Evolutionary conservation across 441 rosid species (phyloP).

Genomic region (Bocquillonia castaneifolia): DNA sequence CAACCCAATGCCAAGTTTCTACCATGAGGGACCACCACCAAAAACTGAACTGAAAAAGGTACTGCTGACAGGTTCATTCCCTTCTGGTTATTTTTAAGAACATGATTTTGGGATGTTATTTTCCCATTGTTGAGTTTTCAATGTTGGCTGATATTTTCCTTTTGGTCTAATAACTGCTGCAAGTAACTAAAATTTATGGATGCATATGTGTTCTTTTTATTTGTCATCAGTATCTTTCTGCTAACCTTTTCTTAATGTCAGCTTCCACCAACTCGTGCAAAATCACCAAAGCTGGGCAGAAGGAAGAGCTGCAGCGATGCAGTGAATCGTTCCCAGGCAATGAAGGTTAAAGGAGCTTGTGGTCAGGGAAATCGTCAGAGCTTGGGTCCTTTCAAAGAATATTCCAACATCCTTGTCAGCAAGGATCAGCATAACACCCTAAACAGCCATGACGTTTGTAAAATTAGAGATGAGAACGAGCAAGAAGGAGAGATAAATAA

Average conservation of each 20-base stretch:
- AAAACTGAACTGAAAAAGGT: conserved; percentile 91
- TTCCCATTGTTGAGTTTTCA: not conserved
- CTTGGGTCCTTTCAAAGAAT: conserved; percentile 34
- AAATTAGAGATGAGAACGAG: conserved; percentile 20
- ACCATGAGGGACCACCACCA: conserved; percentile 87
- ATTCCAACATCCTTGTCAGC: conserved; percentile 14
- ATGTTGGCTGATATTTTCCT: not conserved
- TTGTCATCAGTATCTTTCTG: conserved; percentile 9
- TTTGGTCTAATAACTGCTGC: not conserved
- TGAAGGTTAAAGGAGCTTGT: conserved; percentile 35
- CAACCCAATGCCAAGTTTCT: conserved; percentile 92
- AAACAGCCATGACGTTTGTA: conserved; percentile 22
- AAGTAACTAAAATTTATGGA: not conserved
- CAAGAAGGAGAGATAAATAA: conserved; percentile 27
- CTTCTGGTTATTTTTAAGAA: conserved; percentile 1
- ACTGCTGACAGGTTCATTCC: conserved; percentile 11
- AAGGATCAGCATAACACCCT: conserved; percentile 20
- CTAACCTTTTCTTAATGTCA: conserved; percentile 31
- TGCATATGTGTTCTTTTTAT: not conserved
- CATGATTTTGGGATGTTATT: conserved; percentile 1
- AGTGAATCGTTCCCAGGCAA: conserved; percentile 34
- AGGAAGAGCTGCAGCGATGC: conserved; percentile 58
- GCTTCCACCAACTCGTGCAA: conserved; percentile 94
- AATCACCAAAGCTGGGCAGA: conserved; percentile 85
- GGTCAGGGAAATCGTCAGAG: conserved; percentile 34